Evolutionary conservation across 192 early-diverging fungal species (phyloP).

Genomic region (Rhizophagus sp.): DNA sequence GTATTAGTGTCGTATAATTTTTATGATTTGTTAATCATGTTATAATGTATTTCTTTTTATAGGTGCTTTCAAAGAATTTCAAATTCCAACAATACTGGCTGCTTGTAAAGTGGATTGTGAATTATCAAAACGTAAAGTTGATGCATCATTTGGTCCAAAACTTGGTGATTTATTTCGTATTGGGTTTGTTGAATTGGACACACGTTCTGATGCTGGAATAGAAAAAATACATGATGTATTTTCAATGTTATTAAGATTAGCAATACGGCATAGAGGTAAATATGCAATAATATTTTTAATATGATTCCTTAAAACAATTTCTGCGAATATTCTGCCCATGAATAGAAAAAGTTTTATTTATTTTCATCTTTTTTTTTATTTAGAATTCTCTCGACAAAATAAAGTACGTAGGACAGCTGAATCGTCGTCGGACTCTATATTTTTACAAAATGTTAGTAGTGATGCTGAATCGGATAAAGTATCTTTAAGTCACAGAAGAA

Average conservation of each 20-base stretch:
- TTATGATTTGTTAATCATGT: background rate
- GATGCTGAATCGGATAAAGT: slow-evolving; percentile 2
- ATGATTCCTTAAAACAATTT: too few species aligned
- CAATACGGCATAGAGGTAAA: slow-evolving; percentile 9
- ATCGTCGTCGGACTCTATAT: background rate
- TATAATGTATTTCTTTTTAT: background rate
- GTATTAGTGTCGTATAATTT: too few species aligned
- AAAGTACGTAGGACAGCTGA: background rate
- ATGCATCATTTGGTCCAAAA: background rate
- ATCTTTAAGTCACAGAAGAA: slow-evolving; percentile 11
- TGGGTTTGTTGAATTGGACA: slow-evolving; percentile 20
- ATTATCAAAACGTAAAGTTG: slow-evolving; percentile 14
- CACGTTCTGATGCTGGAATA: background rate
- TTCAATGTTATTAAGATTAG: slow-evolving; percentile 11
- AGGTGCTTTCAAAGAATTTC: slow-evolving; percentile 20
- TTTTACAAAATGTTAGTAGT: slow-evolving; percentile 1
- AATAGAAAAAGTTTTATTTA: background rate
- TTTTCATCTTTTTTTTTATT: background rate
- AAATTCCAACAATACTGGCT: slow-evolving; percentile 12
- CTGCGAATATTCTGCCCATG: too few species aligned
- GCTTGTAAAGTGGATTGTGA: slow-evolving; percentile 8
- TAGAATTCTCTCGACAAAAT: background rate
- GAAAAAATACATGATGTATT: slow-evolving; percentile 21
- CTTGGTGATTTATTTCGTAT: slow-evolving; percentile 2
- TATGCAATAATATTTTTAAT: too few species aligned